Conservation (phyloP, 1,284 basidiomycete genomes). For the Caloboletus firmus region DNA sequence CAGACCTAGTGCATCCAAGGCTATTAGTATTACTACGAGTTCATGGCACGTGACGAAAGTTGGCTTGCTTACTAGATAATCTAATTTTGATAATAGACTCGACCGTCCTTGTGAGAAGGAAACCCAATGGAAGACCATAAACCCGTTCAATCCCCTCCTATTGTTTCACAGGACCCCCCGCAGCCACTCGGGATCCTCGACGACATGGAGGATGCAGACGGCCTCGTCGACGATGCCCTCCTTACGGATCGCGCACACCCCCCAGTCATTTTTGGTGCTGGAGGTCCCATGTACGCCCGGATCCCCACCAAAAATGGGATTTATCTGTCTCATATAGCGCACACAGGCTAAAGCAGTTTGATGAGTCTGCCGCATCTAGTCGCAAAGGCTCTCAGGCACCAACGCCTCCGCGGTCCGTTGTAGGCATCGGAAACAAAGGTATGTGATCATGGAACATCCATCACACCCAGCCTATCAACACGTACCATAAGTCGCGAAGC, state of each 20-base stretch:
- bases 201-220: constrained; percentile 29
- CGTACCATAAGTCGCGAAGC: constrained; percentile 73
- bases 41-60: neutral
- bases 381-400: constrained; percentile 65
- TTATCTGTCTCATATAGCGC: constrained; percentile 1
- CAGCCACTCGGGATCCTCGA: constrained; percentile 26
- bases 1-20: neutral
- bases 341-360: constrained; percentile 73
- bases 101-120: neutral
- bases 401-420: constrained; percentile 75
- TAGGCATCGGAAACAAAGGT: constrained; percentile 83
- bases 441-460: constrained; percentile 14
- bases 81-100: neutral
- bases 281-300: constrained; percentile 33
- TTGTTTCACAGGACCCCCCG: constrained; percentile 5
- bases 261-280: constrained; percentile 33
- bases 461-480: neutral
- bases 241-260: constrained; percentile 18
- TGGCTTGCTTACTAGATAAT: neutral
- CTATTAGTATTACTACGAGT: neutral
- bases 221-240: constrained; percentile 15
- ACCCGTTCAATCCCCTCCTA: constrained; percentile 12
- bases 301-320: neutral
- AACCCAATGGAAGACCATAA: constrained; percentile 20
- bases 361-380: constrained; percentile 68